Evolutionary conservation across 352 stramenopile species (phyloP), one percentile per base, ranked within the genome.

Genomic region (Heterotrichella gracilis): DNA sequence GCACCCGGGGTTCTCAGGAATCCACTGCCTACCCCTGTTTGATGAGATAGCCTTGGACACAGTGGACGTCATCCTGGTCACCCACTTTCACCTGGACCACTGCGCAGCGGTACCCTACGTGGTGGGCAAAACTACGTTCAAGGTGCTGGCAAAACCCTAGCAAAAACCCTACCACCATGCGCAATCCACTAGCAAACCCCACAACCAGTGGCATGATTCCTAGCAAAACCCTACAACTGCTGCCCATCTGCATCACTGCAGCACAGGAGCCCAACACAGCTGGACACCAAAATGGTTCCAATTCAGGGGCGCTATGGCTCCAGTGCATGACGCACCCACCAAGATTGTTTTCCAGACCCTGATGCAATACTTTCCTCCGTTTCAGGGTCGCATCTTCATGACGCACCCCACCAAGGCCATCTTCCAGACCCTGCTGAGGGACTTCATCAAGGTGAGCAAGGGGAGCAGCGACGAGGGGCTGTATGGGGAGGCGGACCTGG

Each of bases 41-140:
- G 89, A 96, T 78, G 84, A 82, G 64, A 87, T 97, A 25, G 86
- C 96, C 76, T 82, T 84, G 39, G 83, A 89, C 25, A 82, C 89
- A 76, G 88, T 92, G 69, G 92, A 99, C 75, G 77, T 99, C 66
- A 76, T 97, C 68, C 78, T 99, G 23, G 91, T 99, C 67, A 95
- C 90, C 67, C 93, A 99, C 76, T 99, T 99, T 79, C 93, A 99
- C 79, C 86, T 99, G 69, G 93, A 99, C 78, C 93, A 99, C 77
- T 92, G 93, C 3, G 93, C 91, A 0, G 89, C 85, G n/a, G 73
- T 99, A 41, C 93, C 93, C 14, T 95, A 98, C 75, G 93, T 98
- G 67, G 97, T 90, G 0, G 92, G 97, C 76, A 90, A 95, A 75
- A 97, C 91, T 17, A 85, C 88, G 69, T 99, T 97, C 72, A 91